Conservation (phyloP, 2,329 filamentous ascomycete genomes). For the Rosellinia necatrix region DNA sequence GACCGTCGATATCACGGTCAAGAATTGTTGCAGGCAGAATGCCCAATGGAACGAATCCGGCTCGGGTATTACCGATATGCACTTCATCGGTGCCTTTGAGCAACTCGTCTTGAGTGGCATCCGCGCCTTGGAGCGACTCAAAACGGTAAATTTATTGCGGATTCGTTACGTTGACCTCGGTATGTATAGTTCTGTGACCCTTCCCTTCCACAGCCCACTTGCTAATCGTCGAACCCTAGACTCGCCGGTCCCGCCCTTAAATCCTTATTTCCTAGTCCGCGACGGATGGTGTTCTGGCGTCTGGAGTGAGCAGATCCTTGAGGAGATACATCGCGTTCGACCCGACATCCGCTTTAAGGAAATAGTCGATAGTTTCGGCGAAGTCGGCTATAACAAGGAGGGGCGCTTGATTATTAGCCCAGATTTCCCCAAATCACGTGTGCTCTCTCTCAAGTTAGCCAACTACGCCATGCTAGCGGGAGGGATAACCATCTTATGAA, state of each 20-base stretch:
- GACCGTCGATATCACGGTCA: constrained; percentile 73
- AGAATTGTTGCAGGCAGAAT: constrained; percentile 70
- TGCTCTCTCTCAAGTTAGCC: constrained; percentile 60
- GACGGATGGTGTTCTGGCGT: constrained; percentile 68
- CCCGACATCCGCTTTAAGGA: constrained; percentile 64
- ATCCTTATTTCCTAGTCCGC: constrained; percentile 72
- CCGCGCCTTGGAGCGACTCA: constrained; percentile 61
- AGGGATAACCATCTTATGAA: constrained; percentile 44
- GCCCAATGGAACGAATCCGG: constrained; percentile 64
- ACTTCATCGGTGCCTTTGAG: constrained; percentile 75
- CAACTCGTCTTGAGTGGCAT: constrained; percentile 68
- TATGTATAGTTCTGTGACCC: constrained; percentile 42
- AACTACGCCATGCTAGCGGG: constrained; percentile 59
- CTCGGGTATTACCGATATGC: constrained; percentile 72
- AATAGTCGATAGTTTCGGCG: constrained; percentile 67
- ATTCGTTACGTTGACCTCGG: constrained; percentile 77
- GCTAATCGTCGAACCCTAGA: constrained; percentile 49
- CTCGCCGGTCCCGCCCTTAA: constrained; percentile 70
- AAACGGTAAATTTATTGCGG: constrained; percentile 65
- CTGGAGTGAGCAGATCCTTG: constrained; percentile 72
- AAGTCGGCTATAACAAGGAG: constrained; percentile 62
- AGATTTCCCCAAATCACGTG: constrained; percentile 56
- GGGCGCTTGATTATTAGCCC: constrained; percentile 61
- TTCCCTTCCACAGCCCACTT: not conserved
- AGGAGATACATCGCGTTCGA: constrained; percentile 61